These are phyloP conservation scores for Pistacia integerrima DNA, from an alignment of 345 rosid genomes.

Conservation along the genomic window DNA sequence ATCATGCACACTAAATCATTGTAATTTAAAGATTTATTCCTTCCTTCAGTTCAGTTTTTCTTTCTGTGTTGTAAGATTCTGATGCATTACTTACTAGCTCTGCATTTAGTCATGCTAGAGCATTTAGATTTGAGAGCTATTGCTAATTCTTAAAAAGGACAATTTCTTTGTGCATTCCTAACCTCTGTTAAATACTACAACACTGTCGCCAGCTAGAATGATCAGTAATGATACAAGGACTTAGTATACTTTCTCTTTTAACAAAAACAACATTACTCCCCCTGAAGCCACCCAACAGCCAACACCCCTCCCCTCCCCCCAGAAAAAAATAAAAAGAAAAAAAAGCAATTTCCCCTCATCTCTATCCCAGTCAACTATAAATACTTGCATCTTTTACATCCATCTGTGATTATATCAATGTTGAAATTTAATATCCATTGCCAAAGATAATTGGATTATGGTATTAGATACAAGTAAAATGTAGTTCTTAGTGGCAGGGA, in stretches of 20 bases:
- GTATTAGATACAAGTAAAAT: background rate
- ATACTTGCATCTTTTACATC: slow-evolving; percentile 1
- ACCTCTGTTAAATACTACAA: background rate
- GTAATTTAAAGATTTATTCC: background rate
- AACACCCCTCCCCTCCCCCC: background rate
- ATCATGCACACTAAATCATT: background rate
- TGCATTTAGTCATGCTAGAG: background rate
- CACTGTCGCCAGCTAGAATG: background rate
- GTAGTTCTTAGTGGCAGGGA: background rate
- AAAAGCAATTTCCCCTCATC: background rate
- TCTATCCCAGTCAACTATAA: background rate
- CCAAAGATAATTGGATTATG: background rate
- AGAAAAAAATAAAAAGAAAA: background rate
- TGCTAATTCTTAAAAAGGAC: background rate
- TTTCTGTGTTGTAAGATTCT: background rate
- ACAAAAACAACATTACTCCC: background rate
- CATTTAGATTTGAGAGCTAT: background rate
- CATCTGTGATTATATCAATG: background rate
- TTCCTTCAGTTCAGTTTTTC: too few species aligned
- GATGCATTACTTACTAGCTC: slow-evolving; percentile 8
- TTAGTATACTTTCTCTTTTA: background rate
- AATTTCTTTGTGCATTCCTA: background rate
- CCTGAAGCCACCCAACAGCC: background rate
- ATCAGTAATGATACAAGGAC: background rate
- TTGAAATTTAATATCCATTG: background rate